These are phyloP conservation scores for Epicoccum sorghinum DNA, from an alignment of 2,329 filamentous ascomycete genomes.

Conservation along the genomic window DNA sequence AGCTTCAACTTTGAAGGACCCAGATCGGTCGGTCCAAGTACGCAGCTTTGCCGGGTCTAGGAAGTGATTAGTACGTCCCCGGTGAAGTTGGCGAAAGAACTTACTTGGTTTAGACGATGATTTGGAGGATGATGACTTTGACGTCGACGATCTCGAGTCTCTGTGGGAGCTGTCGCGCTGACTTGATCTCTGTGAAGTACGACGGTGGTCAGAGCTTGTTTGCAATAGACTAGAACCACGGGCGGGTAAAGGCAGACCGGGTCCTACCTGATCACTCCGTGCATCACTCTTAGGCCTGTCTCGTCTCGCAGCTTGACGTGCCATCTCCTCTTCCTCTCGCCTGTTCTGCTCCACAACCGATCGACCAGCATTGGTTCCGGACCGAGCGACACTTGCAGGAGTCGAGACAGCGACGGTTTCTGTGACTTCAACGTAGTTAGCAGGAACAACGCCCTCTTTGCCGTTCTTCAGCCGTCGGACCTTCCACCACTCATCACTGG, in stretches of 20 bases:
- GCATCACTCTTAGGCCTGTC: constrained; percentile 62
- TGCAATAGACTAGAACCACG: constrained; percentile 78
- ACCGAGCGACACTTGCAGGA: constrained; percentile 55
- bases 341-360: constrained; percentile 79
- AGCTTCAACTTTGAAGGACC: constrained; percentile 95
- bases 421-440: constrained; percentile 91
- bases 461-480: constrained; percentile 88
- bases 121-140: constrained; percentile 40
- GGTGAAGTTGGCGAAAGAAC: constrained; percentile 45
- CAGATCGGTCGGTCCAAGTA: constrained; percentile 93
- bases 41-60: constrained; percentile 77
- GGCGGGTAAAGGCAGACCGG: constrained; percentile 75
- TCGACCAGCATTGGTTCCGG: constrained; percentile 64
- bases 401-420: constrained; percentile 64
- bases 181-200: constrained; percentile 72
- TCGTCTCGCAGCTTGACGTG: constrained; percentile 76
- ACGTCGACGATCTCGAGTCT: constrained; percentile 54
- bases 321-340: constrained; percentile 80
- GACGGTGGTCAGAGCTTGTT: constrained; percentile 70
- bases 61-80: constrained; percentile 3
- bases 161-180: constrained; percentile 70
- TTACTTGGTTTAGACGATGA: constrained; percentile 74
- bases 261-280: constrained; percentile 73
- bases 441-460: constrained; percentile 93
- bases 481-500: constrained; percentile 99